These are phyloP conservation scores for Elsinoe arachidis DNA, from an alignment of 2,329 filamentous ascomycete genomes.

Conservation along the genomic window DNA sequence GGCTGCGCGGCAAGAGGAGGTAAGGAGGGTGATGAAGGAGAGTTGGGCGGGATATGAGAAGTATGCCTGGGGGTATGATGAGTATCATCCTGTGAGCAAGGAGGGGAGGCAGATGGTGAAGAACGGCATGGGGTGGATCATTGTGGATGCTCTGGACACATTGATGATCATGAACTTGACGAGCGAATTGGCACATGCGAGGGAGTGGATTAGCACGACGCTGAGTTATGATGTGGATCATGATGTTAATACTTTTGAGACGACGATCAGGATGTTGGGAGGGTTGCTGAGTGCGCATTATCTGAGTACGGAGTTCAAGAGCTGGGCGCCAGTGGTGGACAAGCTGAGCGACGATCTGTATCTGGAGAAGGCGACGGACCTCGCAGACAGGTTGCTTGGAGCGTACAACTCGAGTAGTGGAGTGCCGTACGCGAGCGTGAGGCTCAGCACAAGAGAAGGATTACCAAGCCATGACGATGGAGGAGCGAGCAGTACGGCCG, in stretches of 20 bases:
- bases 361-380: conserved; percentile 87
- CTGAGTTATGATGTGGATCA: conserved; percentile 85
- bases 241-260: conserved; percentile 96
- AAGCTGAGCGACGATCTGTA: conserved; percentile 80
- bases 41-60: conserved; percentile 91
- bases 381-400: conserved; percentile 76
- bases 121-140: conserved; percentile 93
- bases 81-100: conserved; percentile 77
- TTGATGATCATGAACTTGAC: conserved; percentile 98
- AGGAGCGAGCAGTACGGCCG: conserved; percentile 87
- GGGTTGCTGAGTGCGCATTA: conserved; percentile 91
- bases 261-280: conserved; percentile 93
- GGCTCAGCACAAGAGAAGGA: conserved; percentile 67
- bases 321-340: conserved; percentile 69
- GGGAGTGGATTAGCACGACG: conserved; percentile 77
- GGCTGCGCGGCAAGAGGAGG: conserved; percentile 65
- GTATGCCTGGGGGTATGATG: conserved; percentile 88
- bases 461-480: conserved; percentile 74
- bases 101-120: conserved; percentile 74
- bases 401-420: conserved; percentile 85
- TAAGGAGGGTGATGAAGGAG: conserved; percentile 80
- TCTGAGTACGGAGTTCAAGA: conserved; percentile 71
- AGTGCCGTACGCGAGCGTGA: conserved; percentile 83
- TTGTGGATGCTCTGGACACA: conserved; percentile 90
- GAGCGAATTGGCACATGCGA: conserved; percentile 69